Conservation (phyloP, 495 filamentous ascomycete genomes). For the Poronia punctata region DNA sequence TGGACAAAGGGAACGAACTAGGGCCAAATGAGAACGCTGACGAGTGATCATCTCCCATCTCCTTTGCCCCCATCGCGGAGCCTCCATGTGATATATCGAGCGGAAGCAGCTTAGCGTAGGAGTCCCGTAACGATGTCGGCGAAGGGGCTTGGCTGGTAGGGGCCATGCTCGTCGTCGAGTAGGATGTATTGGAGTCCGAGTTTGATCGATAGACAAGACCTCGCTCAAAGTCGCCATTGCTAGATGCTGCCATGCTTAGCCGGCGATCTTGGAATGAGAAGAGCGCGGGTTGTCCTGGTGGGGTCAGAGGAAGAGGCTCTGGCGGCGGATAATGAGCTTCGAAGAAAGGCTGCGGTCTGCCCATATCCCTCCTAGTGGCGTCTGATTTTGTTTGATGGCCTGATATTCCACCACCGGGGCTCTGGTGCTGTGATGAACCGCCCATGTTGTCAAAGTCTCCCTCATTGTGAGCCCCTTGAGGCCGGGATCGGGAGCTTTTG, state of each 20-base stretch:
- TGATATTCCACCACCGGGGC: too few species aligned
- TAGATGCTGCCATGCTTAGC: slow-evolving; percentile 30
- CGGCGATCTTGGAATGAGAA: slow-evolving; percentile 35
- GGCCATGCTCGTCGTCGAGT: slow-evolving; percentile 23
- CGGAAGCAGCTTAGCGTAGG: slow-evolving; percentile 36
- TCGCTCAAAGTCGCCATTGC: slow-evolving; percentile 28
- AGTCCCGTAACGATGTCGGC: slow-evolving; percentile 29
- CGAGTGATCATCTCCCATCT: slow-evolving; percentile 1
- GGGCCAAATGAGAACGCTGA: slow-evolving; percentile 31
- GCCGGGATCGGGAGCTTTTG: slow-evolving; percentile 5
- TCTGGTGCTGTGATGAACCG: slow-evolving; percentile 10
- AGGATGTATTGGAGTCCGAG: slow-evolving; percentile 28
- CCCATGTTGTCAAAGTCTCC: slow-evolving; percentile 4
- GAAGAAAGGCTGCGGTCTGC: too few species aligned
- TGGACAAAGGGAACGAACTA: slow-evolving; percentile 38
- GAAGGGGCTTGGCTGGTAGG: slow-evolving; percentile 22
- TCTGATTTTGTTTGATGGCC: slow-evolving; percentile 6
- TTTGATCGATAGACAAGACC: slow-evolving; percentile 36
- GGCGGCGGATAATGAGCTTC: slow-evolving; percentile 29
- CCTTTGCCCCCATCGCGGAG: neutral
- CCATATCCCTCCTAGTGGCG: slow-evolving; percentile 8
- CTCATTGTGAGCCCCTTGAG: slow-evolving; percentile 6
- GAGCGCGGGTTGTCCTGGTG: slow-evolving; percentile 25
- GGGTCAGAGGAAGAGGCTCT: slow-evolving; percentile 35
- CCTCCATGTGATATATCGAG: slow-evolving; percentile 18